Base-by-base conservation (phyloP, 2,329 filamentous ascomycete species). In the Ceratocystis alfenasii region DNA sequence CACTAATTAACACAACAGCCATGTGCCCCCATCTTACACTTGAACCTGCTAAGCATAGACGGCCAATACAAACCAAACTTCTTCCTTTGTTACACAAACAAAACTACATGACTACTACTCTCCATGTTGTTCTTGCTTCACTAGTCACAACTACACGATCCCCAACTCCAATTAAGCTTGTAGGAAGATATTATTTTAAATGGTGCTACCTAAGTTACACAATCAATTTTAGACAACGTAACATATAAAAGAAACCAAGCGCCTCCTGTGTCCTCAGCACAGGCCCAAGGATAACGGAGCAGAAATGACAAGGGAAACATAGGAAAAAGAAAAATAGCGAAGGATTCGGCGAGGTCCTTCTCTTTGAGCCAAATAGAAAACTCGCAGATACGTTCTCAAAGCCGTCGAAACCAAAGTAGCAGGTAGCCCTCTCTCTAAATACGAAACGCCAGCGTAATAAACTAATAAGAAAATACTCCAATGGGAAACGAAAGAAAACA, bases 381-480 rank as follows among this genome's bases (percentile, higher is more conserved):
- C 36, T 25, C 45, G 44, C 41, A 25, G 44, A 41, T 46, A 33
- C 5, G 60, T 33, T 62, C 33, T 62, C 36, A 6, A 28, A 62
- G 48, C 36, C 46, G 45, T 62, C n/a, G 28, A 45, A 59, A 41
- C 65, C 15, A 62, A 28, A 50, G 46, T 60, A 25, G 36, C 36
- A 64, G 25, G 30, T 60, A 41, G 10, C 7, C 60, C 65, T 62
- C 65, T 67, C 60, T 67, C 65, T 67, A 67, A 65, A 44, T 53
- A 64, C 41, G 36, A 33, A 67, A 67, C 65, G 65, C 65, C 65
- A 67, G 55, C 65, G 55, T 30, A 60, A 61, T 60, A 67, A 61
- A 59, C 30, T 55, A 64, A 63, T 44, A 64, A 55, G 22, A 45
- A 60, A 50, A 64, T 60, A 61, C 8, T 41, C n/a, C 25, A 53